Base-by-base conservation (phyloP, 495 filamentous ascomycete species). In the Cercophora sp. region DNA sequence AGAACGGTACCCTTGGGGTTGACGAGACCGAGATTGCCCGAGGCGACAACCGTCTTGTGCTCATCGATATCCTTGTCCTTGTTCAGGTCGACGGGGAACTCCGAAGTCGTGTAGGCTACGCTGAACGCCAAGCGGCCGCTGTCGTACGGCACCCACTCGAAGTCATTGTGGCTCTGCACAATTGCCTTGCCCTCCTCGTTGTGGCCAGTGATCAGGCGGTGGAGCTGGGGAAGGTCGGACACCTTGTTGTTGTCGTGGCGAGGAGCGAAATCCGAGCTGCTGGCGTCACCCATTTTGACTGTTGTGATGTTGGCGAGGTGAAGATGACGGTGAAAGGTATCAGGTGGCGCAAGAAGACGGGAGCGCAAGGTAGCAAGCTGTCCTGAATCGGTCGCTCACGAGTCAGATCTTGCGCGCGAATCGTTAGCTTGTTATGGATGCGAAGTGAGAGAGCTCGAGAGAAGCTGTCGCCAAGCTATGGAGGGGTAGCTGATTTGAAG, bases 61-160 rank as follows among this genome's bases (percentile, higher is more conserved):
- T 52, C 61, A 2, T 64, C 57, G 34, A 84, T 55, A 68, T 85
- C 82, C 4, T 68, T 66, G 54, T 84, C 75, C 39, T 49, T 54
- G 65, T 69, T 79, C 29, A 84, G 60, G 43, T 77, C 58, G 3
- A 73, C 63, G 0, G 78, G 84, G 70, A 83, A 83, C 63, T 64
- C 59, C 15, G 61, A 62, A 11, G 79, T 85, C 3, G 77, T 88
- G 58, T 69, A 77, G 52, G 64, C 43, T 0, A 70, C 68, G 15
- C 48, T 23, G 55, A 70, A 67, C 46, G 59, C 56, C n/a, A 70
- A 66, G 27, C 67, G 54, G 56, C 54, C 39, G 31, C 51, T n/a
- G 52, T 64, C 68, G 55, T 63, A 64, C 10, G 56, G 27, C 9
- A 37, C n/a, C 64, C 64, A 70, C 15, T 37, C 18, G 35, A 69